Evolutionary conservation across 805 yeast species (phyloP), one percentile per base, ranked within the genome.

Genomic region (Saturnispora mendoncae): DNA sequence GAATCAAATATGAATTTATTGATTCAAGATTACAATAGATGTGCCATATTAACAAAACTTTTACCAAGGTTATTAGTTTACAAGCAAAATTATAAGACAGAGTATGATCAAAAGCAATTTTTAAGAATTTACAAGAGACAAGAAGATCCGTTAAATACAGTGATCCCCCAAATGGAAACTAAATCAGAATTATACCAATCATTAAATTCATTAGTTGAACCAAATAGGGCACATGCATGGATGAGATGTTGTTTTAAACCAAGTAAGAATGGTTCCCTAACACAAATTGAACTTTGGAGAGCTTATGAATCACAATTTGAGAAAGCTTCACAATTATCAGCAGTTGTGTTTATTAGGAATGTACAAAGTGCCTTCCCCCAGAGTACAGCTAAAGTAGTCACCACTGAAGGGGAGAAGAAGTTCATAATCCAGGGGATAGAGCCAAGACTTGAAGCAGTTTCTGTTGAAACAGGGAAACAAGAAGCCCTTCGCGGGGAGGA

Each of bases 221-320:
- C 97, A 2, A 71, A 77, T 44, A 71, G 98, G 47, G 95, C 97
- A 0, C 84, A 95, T 4, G 73, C 86, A 24, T 92, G 97, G 97
- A 79, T 92, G 69, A 75, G 95, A 51, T 80, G 95, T 51, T 81
- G 90, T 50, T 92, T 87, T 62, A 87, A 80, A 51, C 86, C 94
- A 4, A 76, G 69, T 34, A 66, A 73, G 9, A 77, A 71, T 7
- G 86, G 90, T 4, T 95, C 87, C 55, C 95, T 88, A 9, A 87
- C 97, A 0, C 98, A 92, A 63, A 88, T 92, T 20, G 83, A 94
- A 15, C 71, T 92, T 33, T 92, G 98, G 98, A 85, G 87, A 59
- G 78, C 95, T 1, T 92, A 92, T 63, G 97, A 92, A 59, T 67
- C 78, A 12, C 92, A 83, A 57, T 92, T 92, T 54, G 81, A 81